Conservation (phyloP, 2,329 filamentous ascomycete genomes). For the Fusarium drepaniforme region DNA sequence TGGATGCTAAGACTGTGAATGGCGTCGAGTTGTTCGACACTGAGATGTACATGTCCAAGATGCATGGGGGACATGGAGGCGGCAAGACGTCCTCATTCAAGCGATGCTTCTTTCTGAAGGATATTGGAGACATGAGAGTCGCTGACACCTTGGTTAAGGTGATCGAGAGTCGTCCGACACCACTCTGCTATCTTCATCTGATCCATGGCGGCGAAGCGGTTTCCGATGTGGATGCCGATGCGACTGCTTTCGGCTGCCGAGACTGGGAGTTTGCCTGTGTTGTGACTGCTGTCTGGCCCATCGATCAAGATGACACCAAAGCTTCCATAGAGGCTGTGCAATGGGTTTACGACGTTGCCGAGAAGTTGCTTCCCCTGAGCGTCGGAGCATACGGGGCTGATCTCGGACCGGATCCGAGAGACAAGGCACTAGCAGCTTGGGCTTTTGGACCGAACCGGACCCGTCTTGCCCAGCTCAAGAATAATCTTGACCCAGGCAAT, state of each 20-base stretch:
- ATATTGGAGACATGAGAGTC: constrained; percentile 53
- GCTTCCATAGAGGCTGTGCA: constrained; percentile 51
- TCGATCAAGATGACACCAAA: constrained; percentile 61
- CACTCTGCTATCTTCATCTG: constrained; percentile 71
- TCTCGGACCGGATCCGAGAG: constrained; percentile 72
- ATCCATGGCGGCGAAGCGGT: constrained; percentile 69
- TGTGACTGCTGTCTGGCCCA: constrained; percentile 71
- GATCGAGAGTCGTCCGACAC: constrained; percentile 61
- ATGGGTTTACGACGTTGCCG: constrained; percentile 69
- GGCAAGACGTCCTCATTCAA: constrained; percentile 75
- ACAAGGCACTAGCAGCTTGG: constrained; percentile 60
- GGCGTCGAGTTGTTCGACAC: constrained; percentile 65
- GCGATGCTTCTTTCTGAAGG: constrained; percentile 70
- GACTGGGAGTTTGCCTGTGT: constrained; percentile 75
- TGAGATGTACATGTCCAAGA: constrained; percentile 70
- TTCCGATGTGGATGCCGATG: constrained; percentile 52
- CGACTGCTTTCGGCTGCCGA: constrained; percentile 72
- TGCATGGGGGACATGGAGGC: constrained; percentile 69
- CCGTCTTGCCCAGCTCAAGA: constrained; percentile 66
- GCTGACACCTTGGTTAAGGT: constrained; percentile 56
- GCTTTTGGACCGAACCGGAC: constrained; percentile 69
- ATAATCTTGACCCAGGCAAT: constrained; percentile 59
- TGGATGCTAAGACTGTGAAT: constrained; percentile 55
- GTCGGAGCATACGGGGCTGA: constrained; percentile 70
- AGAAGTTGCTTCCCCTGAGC: constrained; percentile 61